phyloP scores from a whole-genome alignment of 1,139 yeast species.

The Candida sanyaensis region DNA sequence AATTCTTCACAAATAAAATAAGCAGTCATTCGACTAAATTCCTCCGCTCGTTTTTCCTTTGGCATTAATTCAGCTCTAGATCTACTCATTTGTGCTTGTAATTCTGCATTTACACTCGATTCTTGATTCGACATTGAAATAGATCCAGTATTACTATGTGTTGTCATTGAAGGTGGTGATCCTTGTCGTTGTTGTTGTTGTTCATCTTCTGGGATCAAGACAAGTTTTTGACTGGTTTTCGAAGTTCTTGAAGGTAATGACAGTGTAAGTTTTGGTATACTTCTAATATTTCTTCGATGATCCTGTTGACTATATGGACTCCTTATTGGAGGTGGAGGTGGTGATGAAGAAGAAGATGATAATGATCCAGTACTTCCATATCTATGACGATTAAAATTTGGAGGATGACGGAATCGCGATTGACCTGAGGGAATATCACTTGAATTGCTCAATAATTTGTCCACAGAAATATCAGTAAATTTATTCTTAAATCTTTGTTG shows the following conservation, averaged over 20 bases:
- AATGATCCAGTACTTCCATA: constrained; percentile 6
- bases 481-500: constrained; percentile 38
- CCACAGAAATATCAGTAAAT: constrained; percentile 72
- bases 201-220: constrained; percentile 84
- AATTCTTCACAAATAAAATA: constrained; percentile 86
- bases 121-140: neutral
- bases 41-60: constrained; percentile 66
- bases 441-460: constrained; percentile 67
- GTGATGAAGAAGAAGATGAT: constrained; percentile 1
- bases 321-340: constrained; percentile 9
- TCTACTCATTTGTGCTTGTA: constrained; percentile 41
- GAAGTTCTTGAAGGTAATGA: constrained; percentile 84
- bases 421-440: constrained; percentile 87
- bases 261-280: constrained; percentile 60
- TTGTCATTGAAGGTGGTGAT: constrained; percentile 16
- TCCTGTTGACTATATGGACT: constrained; percentile 9
- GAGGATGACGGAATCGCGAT: constrained; percentile 50
- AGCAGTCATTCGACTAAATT: constrained; percentile 84
- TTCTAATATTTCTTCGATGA: constrained; percentile 30
- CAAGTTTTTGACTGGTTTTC: constrained; percentile 82
- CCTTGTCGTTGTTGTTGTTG: constrained; percentile 19
- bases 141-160: neutral
- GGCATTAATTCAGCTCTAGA: constrained; percentile 73
- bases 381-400: constrained; percentile 19
- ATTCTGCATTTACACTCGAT: constrained; percentile 17